Evolutionary conservation across 345 rosid genomes (phyloP).

Genomic region (Eucalyptus lansdowneana): DNA sequence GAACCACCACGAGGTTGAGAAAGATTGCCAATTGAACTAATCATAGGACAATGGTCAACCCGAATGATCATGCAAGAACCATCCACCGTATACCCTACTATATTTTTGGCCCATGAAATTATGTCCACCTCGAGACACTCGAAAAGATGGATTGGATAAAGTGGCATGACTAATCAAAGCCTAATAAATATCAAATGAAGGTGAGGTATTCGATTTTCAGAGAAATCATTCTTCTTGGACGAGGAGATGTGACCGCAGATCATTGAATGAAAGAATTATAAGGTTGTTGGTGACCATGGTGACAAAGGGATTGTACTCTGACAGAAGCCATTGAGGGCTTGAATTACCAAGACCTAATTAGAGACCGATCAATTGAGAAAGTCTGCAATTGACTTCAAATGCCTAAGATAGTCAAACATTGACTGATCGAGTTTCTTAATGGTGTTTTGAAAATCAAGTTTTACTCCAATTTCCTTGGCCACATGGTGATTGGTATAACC

Average conservation of each 20-base stretch:
- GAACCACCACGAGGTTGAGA: too few species aligned
- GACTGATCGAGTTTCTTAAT: not conserved
- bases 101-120: too few species aligned
- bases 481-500: not conserved
- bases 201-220: not conserved
- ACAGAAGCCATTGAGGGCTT: not conserved
- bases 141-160: not conserved
- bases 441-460: not conserved
- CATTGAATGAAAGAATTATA: too few species aligned
- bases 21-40: too few species aligned
- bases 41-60: too few species aligned
- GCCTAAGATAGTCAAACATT: not conserved
- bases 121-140: not conserved
- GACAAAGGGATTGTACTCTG: not conserved
- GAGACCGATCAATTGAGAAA: not conserved
- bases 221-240: not conserved
- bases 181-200: not conserved
- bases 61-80: too few species aligned
- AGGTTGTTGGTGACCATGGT: not conserved
- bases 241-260: not conserved
- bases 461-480: not conserved
- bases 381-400: not conserved
- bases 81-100: too few species aligned
- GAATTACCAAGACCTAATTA: not conserved
- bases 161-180: not conserved